A percentile compares a stretch with the other conserved stretches of the same genome.
These are phyloP conservation scores for Gossypium schwendimanii DNA, from an alignment of 441 rosid species.

Conservation along the genomic window DNA sequence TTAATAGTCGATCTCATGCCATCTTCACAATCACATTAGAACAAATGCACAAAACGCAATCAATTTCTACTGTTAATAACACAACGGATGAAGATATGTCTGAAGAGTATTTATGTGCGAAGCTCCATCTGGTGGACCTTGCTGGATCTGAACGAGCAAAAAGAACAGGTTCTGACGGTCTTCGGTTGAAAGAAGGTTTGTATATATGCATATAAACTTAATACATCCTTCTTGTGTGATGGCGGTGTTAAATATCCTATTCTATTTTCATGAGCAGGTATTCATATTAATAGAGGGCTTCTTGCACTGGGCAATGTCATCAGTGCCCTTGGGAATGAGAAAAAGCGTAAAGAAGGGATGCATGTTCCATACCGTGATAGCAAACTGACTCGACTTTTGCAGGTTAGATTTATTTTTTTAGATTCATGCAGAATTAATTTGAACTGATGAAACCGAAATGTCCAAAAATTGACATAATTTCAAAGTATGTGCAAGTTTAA, in stretches of 20 bases:
- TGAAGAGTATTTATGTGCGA: slow-evolving; percentile 57
- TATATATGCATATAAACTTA: slow-evolving; percentile 15
- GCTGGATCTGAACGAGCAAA: slow-evolving; percentile 72
- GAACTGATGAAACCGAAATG: slow-evolving; percentile 2
- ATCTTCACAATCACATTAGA: slow-evolving; percentile 69
- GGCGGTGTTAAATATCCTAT: not conserved
- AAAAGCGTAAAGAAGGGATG: slow-evolving; percentile 55
- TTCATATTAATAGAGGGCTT: slow-evolving; percentile 60
- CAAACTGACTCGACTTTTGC: slow-evolving; percentile 59
- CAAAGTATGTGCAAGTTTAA: not conserved
- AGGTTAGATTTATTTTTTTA: slow-evolving; percentile 29
- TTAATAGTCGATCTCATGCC: slow-evolving; percentile 64
- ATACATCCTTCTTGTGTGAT: not conserved
- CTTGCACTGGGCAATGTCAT: slow-evolving; percentile 72
- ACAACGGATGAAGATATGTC: slow-evolving; percentile 39
- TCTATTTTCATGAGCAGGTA: slow-evolving; percentile 33
- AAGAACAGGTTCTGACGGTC: slow-evolving; percentile 62
- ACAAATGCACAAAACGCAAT: slow-evolving; percentile 46
- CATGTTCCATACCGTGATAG: slow-evolving; percentile 68
- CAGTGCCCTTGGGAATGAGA: slow-evolving; percentile 65
- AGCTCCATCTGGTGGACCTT: slow-evolving; percentile 64
- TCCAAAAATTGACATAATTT: not conserved
- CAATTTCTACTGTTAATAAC: slow-evolving; percentile 30
- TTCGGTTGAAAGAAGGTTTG: slow-evolving; percentile 61
- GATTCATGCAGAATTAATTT: not conserved